Base-by-base conservation (phyloP, 345 rosid genomes). In the Rhodamnia argentea region DNA sequence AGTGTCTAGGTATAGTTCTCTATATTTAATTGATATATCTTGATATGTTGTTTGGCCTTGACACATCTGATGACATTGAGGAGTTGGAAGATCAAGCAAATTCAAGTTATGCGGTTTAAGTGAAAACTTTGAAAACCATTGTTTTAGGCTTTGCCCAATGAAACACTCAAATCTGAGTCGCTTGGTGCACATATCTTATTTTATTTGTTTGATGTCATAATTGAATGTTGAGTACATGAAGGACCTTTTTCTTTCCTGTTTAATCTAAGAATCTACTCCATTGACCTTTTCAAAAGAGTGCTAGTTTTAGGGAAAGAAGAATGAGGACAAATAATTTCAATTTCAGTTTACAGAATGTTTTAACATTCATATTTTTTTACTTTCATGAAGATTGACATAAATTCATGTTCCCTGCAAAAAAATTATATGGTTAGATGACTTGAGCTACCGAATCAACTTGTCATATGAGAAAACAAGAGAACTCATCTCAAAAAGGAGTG, bases 381-480 rank as follows among this genome's bases (percentile, higher is more conserved):
- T 52, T 26, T 29, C 75, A 70, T 52, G 57, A 55, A 14, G 83
- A 82, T 88, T 74, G 86, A 60, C 78, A 55, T 29, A 86, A 83
- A 22, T 26, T 85, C 55, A 76, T 44, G 70, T 87, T 83, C 86
- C 29, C 82, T 90, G 91, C 96, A 97, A 99, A 82, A 90, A 91
- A 91, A 90, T 97, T 76, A 91, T 97, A 52, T 97, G 98, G 99
- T 88, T 97, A 83, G 99, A 98, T 32, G 99, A 97, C 91, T 91
- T 97, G 86, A 97, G 96, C 88, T 97, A 96, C 87, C 93, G 99
- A 22, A 92, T 97, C 87, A 96, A 93, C 88, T 83, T 93, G 90
- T 89, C 97, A 4, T 95, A 96, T 84, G 96, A 95, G 84, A 91
- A 90, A 90, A 90, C 93, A 51, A 90, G 88, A 83, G 96, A 95